phyloP scores from a whole-genome alignment of 495 filamentous ascomycete genomes.

The Penicillium maclennaniae region DNA sequence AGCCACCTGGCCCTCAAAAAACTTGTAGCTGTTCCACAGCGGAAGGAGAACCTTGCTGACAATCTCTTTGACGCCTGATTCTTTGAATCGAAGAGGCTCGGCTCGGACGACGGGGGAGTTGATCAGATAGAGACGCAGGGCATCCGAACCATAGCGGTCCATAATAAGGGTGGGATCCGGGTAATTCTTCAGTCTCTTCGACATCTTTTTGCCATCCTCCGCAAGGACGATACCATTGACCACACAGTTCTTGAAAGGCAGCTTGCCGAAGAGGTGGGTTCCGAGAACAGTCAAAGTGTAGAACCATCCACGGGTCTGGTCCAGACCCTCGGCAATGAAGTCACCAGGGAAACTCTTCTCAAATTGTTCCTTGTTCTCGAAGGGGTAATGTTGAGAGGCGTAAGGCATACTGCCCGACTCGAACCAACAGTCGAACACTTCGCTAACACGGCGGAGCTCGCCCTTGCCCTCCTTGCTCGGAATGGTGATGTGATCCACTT shows the following conservation, averaged over 20 bases:
- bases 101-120: conserved; percentile 96
- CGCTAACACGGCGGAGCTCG: conserved; percentile 70
- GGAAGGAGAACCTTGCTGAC: conserved; percentile 91
- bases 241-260: conserved; percentile 95
- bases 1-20: conserved; percentile 93
- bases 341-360: conserved; percentile 83
- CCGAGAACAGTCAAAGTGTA: conserved; percentile 90
- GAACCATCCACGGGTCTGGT: conserved; percentile 96
- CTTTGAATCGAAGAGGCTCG: conserved; percentile 88
- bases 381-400: conserved; percentile 88
- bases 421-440: conserved; percentile 99
- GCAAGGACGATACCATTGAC: conserved; percentile 96
- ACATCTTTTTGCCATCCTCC: conserved; percentile 99
- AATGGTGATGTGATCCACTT: conserved; percentile 94
- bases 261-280: conserved; percentile 80
- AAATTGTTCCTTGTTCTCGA: conserved; percentile 85
- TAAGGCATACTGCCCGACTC: conserved; percentile 97
- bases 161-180: conserved; percentile 86
- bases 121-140: conserved; percentile 90
- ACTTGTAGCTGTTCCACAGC: conserved; percentile 96
- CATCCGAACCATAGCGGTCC: conserved; percentile 86
- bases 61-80: conserved; percentile 90
- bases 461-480: conserved; percentile 90
- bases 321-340: conserved; percentile 95
- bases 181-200: conserved; percentile 95